Evolutionary conservation across 129 eudicot species (phyloP).

Genomic region (Chrysanthemum lavandulifolium): DNA sequence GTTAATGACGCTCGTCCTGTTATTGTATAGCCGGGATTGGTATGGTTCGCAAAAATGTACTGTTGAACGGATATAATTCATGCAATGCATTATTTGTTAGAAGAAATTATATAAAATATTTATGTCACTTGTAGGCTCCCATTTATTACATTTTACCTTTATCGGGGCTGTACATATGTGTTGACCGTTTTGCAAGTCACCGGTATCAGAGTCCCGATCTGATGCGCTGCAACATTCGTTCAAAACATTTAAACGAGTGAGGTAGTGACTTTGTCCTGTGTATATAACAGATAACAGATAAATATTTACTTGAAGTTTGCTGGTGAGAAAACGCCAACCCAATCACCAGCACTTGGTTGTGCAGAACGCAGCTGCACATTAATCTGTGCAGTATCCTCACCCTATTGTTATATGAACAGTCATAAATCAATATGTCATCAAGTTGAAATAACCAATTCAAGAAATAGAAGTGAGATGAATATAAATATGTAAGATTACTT

Average conservation of each 20-base stretch:
- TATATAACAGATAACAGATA: slow-evolving; percentile 1
- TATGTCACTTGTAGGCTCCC: not conserved
- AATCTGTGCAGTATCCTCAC: slow-evolving; percentile 59
- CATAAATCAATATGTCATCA: slow-evolving; percentile 8
- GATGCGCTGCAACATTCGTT: slow-evolving; percentile 47
- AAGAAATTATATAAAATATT: not conserved
- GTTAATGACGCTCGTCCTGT: slow-evolving; percentile 56
- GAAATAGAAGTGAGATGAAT: not conserved
- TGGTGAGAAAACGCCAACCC: slow-evolving; percentile 86
- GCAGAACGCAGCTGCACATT: slow-evolving; percentile 42
- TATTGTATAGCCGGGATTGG: slow-evolving; percentile 42
- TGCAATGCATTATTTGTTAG: slow-evolving; percentile 17
- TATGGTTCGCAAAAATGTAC: slow-evolving; percentile 59
- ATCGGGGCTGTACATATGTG: slow-evolving; percentile 71
- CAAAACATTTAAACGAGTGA: not conserved
- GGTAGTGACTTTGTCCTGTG: too few species aligned
- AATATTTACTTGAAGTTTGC: slow-evolving; percentile 58
- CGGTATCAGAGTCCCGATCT: slow-evolving; percentile 34
- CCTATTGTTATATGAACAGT: slow-evolving; percentile 38
- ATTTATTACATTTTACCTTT: slow-evolving; percentile 43
- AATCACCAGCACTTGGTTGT: slow-evolving; percentile 58
- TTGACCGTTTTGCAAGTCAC: slow-evolving; percentile 37
- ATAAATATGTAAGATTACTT: not conserved
- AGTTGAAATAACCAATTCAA: not conserved
- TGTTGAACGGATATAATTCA: slow-evolving; percentile 19